Evolutionary conservation across 2,329 filamentous ascomycete species (phyloP).

Genomic region (Lachnellula arida): DNA sequence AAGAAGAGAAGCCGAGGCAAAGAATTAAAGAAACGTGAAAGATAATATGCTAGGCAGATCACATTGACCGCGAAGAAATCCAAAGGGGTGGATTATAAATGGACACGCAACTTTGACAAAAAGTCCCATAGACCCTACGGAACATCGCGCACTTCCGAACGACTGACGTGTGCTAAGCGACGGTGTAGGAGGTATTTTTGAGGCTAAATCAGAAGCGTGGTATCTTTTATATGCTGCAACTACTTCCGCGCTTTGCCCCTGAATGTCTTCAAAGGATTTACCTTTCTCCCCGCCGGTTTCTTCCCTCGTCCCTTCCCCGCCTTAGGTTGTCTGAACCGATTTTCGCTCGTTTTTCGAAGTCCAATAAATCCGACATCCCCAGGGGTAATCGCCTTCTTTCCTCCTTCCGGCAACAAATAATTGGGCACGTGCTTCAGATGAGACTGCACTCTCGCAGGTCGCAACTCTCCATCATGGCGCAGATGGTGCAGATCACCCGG

Average conservation of each 20-base stretch:
- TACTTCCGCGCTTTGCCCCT: conserved; percentile 47
- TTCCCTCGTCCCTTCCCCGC: conserved; percentile 46
- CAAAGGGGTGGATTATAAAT: too few relatives aligned
- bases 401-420: conserved; percentile 77
- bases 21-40: too few relatives aligned
- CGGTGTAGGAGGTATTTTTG: not conserved
- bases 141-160: too few relatives aligned
- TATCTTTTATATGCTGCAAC: conserved; percentile 38
- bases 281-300: conserved; percentile 57
- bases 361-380: conserved; percentile 74
- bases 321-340: conserved; percentile 38
- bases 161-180: not conserved
- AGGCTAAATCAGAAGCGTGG: not conserved
- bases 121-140: too few relatives aligned
- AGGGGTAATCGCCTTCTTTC: conserved; percentile 61
- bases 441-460: conserved; percentile 76
- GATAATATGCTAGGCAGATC: too few relatives aligned
- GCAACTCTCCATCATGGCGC: conserved; percentile 83
- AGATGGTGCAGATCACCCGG: conserved; percentile 82
- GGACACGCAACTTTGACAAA: too few relatives aligned
- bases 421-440: conserved; percentile 94
- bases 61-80: too few relatives aligned
- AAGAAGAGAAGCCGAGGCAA: too few relatives aligned
- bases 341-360: conserved; percentile 48
- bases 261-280: conserved; percentile 86